phyloP scores from a whole-genome alignment of 192 early-diverging fungal genomes.

The Dissophora globulifera region DNA sequence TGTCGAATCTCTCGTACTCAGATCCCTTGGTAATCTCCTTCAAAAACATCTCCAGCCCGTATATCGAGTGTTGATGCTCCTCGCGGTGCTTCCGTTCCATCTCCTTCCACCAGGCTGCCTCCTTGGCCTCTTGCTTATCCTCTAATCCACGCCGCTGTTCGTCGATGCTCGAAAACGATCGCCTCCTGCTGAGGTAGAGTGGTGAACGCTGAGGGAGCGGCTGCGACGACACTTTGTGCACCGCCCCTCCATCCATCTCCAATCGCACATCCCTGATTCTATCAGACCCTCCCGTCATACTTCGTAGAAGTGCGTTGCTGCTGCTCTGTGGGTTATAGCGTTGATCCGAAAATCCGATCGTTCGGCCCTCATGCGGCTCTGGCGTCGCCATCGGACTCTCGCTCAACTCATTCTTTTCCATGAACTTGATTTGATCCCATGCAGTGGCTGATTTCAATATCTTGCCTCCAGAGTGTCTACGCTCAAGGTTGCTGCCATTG shows the following conservation, averaged over 20 bases:
- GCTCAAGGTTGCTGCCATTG: not conserved
- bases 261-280: not conserved
- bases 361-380: not conserved
- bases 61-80: constrained; percentile 29
- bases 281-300: constrained; percentile 1
- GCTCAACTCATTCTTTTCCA: not conserved
- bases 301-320: constrained; percentile 3
- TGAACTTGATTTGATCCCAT: constrained; percentile 17
- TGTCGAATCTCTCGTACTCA: constrained; percentile 40
- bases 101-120: constrained; percentile 9
- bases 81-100: constrained; percentile 23
- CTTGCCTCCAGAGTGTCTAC: not conserved
- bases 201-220: not conserved
- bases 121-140: not conserved
- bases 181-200: not conserved
- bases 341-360: constrained; percentile 19
- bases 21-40: constrained; percentile 7
- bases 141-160: constrained; percentile 16
- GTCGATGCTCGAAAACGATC: constrained; percentile 28
- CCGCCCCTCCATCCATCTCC: not conserved
- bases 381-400: not conserved
- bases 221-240: not conserved
- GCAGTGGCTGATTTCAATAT: constrained; percentile 24
- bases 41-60: constrained; percentile 33
- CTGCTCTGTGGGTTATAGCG: constrained; percentile 18